Evolutionary conservation across 2,329 filamentous ascomycete genomes (phyloP).

Genomic region (Fusarium fujikuroi): DNA sequence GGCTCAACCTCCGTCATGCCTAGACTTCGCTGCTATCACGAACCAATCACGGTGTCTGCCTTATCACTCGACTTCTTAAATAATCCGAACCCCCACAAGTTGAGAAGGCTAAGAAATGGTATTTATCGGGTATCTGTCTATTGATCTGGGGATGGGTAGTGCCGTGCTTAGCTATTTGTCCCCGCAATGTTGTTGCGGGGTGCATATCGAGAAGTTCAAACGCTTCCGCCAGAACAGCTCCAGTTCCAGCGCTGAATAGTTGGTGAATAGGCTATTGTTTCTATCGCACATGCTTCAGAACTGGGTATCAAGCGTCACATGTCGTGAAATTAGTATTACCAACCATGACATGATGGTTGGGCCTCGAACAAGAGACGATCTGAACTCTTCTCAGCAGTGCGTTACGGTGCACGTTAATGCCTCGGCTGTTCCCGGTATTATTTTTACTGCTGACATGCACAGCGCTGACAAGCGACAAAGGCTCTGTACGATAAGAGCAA

Average conservation of each 20-base stretch:
- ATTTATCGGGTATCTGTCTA: not conserved
- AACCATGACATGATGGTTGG: not conserved
- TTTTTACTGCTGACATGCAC: not conserved
- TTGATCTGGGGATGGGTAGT: not conserved
- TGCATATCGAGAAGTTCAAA: not conserved
- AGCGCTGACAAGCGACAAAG: not conserved
- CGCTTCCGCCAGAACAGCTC: accelerated
- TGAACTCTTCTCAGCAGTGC: not conserved
- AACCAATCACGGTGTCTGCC: not conserved
- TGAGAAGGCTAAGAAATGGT: not conserved
- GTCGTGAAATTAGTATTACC: not conserved
- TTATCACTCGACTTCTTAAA: not conserved
- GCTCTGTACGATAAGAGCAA: not conserved
- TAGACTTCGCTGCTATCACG: not conserved
- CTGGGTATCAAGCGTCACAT: not conserved
- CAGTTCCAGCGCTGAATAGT: not conserved
- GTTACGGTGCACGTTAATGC: not conserved
- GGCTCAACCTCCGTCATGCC: not conserved
- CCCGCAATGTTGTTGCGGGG: not conserved
- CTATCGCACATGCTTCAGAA: not conserved
- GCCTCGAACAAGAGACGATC: constrained; percentile 4
- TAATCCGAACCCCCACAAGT: not conserved
- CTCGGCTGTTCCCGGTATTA: constrained; percentile 10
- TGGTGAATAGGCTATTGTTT: accelerated
- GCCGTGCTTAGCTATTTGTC: not conserved